Base-by-base conservation (phyloP, 371 early-diverging fungal genomes). In the Chytridium lagenaria region DNA sequence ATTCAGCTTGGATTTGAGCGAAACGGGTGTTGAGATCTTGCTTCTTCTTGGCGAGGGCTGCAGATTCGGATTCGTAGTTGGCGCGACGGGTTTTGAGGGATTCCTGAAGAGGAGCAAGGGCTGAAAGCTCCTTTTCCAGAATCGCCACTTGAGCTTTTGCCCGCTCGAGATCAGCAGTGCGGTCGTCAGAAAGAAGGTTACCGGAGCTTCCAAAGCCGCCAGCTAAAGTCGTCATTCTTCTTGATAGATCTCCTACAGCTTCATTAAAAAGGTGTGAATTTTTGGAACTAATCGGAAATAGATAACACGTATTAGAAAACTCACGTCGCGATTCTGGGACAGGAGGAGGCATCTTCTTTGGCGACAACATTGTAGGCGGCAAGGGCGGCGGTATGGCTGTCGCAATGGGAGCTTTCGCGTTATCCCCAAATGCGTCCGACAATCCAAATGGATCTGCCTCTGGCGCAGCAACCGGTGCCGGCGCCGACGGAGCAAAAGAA, bases 11-110 rank as follows among this genome's bases (percentile, higher is more conserved):
- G 15, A 69, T 59, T 50, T 76, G 76, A 1, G 80, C 67, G 2
- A 83, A 64, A 52, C 80, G 66, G 16, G 83, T 39, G 5, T 77
- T 79, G 33, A 80, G 55, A 34, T 80, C 75, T 38, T 81, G 73
- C 66, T 82, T 78, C 38, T 74, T 63, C 16, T 73, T 73, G 5
- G 70, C 74, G 26, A 81, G 74, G 30, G 68, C 52, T 49, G 76
- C 72, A 36, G 72, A 72, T 69, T 83, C 82, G 26, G 72, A 68
- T 34, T 85, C 85, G 30, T 81, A 44, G 2, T 33, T 80, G 0
- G 74, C 70, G 0, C 81, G 73, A 37, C 74, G 70, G 28, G 72
- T 61, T n/a, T 77, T 64, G 0, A 83, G 71, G 39, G 77, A 79
- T 70, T 85, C 83, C 19, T 75, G 74, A 5, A 61, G 50, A 0